Percentiles rank a stretch among this genome's conserved stretches.
phyloP scores from a whole-genome alignment of 2,329 filamentous ascomycete species.

The Lachnum nothofagi region DNA sequence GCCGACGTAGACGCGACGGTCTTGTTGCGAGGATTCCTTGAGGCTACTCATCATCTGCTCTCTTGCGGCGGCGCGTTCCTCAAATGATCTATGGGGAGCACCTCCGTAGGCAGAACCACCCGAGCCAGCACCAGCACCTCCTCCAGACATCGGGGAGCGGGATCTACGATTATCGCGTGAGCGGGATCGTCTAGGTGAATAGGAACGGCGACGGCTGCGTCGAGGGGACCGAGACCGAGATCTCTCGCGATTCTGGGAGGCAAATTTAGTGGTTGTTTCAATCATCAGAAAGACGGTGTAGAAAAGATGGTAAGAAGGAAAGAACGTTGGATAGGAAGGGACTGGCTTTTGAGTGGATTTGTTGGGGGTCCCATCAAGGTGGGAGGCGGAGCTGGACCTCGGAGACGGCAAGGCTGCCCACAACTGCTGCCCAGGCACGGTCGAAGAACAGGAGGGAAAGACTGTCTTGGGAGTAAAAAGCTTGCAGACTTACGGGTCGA shows the following conservation, averaged over 20 bases:
- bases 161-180: constrained; percentile 65
- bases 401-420: not conserved
- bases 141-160: constrained; percentile 79
- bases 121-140: constrained; percentile 62
- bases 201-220: constrained; percentile 61
- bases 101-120: constrained; percentile 61
- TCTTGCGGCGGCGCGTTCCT: constrained; percentile 77
- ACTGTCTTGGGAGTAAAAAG: not conserved
- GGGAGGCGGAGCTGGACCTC: constrained; percentile 5
- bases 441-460: not conserved
- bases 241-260: constrained; percentile 66
- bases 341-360: constrained; percentile 4
- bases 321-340: constrained; percentile 1
- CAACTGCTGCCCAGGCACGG: not conserved
- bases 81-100: constrained; percentile 69
- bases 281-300: constrained; percentile 22
- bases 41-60: constrained; percentile 96
- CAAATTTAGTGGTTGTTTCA: constrained; percentile 32
- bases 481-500: constrained; percentile 11
- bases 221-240: constrained; percentile 73
- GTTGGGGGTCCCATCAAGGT: constrained; percentile 15
- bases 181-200: constrained; percentile 56
- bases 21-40: constrained; percentile 92
- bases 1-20: constrained; percentile 98
- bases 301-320: not conserved